phyloP scores from a whole-genome alignment of 2,329 filamentous ascomycete species.

The Didymella arachidicola region DNA sequence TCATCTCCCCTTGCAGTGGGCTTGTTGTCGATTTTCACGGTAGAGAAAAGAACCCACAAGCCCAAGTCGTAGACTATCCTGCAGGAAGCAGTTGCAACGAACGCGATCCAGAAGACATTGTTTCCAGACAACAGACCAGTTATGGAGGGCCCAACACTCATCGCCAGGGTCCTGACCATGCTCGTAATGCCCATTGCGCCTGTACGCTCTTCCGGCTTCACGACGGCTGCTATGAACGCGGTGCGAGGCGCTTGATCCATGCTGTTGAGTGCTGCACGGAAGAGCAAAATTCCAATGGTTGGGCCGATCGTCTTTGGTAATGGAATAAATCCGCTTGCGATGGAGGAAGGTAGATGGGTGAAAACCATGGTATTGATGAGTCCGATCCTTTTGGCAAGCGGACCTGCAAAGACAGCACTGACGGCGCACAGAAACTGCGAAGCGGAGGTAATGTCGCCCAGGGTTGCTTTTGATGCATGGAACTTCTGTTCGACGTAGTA shows the following conservation, averaged over 20 bases:
- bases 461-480: conserved; percentile 57
- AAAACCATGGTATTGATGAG: conserved; percentile 65
- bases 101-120: conserved; percentile 49
- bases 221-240: conserved; percentile 72
- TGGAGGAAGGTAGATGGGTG: conserved; percentile 66
- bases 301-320: conserved; percentile 60
- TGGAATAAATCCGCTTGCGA: conserved; percentile 64
- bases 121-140: conserved; percentile 49
- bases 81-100: conserved; percentile 47
- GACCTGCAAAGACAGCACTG: conserved; percentile 65
- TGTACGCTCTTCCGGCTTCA: conserved; percentile 70
- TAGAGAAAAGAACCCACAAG: conserved; percentile 50
- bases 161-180: conserved; percentile 67
- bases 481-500: conserved; percentile 50
- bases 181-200: conserved; percentile 74
- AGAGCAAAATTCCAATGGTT: conserved; percentile 64
- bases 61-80: conserved; percentile 50
- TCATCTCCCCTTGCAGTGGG: conserved; percentile 28
- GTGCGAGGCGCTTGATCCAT: conserved; percentile 74
- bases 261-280: conserved; percentile 69
- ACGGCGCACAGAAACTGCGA: conserved; percentile 60
- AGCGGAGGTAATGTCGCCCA: conserved; percentile 66
- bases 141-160: conserved; percentile 55
- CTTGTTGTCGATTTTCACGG: conserved; percentile 41
- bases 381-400: conserved; percentile 65